Evolutionary conservation across 306 rosid species (phyloP), one percentile per base, ranked within the genome.

Genomic region (Vigna radiata): DNA sequence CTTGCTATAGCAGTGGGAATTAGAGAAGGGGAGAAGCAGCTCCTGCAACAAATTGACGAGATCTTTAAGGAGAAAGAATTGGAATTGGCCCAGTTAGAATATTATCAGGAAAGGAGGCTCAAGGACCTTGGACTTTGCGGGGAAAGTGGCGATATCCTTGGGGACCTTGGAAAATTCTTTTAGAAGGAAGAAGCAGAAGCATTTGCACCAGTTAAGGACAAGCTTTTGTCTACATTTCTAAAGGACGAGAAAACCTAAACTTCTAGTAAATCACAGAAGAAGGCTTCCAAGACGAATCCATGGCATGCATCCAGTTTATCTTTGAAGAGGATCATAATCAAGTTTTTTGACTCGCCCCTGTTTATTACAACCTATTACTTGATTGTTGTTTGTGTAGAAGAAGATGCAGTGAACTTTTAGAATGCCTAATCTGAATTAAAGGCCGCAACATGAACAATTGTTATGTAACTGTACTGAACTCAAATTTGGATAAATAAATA

Each of bases 121-220:
- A 89, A 92, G 91, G 96, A 95, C 31, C 97, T 95, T 77, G 98
- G 98, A 43, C 97, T 95, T n/a, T 89, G 88, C 8, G 97, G 97
- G 36, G 98, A 95, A 84, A 90, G 36, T 77, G 97, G 94, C 72
- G 95, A 95, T 23, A 85, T 92, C 61, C 88, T 95, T 80, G 98
- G 98, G 70, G 87, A 85, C 88, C 85, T 86, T 15, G 72, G 49
- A 64, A 79, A 82, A 58, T 85, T 23, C 54, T 68, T 76, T 75
- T 79, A 79, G 68, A 68, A 61, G 67, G 48, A 23, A 49, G 72
- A 60, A 79, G 47, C 65, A 61, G n/a, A 41, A 41, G 13, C 4
- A 41, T 41, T 69, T 46, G 5, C 44, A 63, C 15, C 49, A 9
- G 1, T 72, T 59, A 68, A 67, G 39, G 49, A 56, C 9, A 62